Percentiles rank a stretch among this genome's conserved stretches.
Evolutionary conservation across 2,329 filamentous ascomycete genomes (phyloP).

Genomic region (Coniella lustricola): DNA sequence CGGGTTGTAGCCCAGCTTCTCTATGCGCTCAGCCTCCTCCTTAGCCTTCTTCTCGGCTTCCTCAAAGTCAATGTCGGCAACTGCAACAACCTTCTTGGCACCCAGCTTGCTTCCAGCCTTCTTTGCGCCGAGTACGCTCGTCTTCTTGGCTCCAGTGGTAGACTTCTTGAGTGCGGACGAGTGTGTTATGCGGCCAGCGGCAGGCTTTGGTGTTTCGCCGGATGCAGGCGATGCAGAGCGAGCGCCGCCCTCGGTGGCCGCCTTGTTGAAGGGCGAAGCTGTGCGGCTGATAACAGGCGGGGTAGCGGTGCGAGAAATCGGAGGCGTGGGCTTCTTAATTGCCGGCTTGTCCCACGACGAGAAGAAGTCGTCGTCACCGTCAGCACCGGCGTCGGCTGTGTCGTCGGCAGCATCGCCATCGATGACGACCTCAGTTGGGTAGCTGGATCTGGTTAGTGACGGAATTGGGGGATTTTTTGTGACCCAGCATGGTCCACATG

Average conservation of each 20-base stretch:
- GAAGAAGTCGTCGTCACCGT: slow-evolving; percentile 90
- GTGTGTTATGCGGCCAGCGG: slow-evolving; percentile 66
- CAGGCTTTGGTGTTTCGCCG: slow-evolving; percentile 40
- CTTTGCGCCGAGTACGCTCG: slow-evolving; percentile 79
- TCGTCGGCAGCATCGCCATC: slow-evolving; percentile 63
- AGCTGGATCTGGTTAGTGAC: slow-evolving; percentile 43
- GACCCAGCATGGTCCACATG: not conserved
- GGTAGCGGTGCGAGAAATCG: slow-evolving; percentile 81
- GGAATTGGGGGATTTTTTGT: not conserved
- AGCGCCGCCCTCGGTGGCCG: slow-evolving; percentile 55
- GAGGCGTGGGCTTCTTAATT: slow-evolving; percentile 93
- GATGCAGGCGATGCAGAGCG: slow-evolving; percentile 74
- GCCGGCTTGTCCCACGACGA: slow-evolving; percentile 98
- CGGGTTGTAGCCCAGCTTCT: slow-evolving; percentile 90
- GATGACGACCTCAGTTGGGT: slow-evolving; percentile 78
- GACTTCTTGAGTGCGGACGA: slow-evolving; percentile 80
- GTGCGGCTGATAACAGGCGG: slow-evolving; percentile 75
- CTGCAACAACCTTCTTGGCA: slow-evolving; percentile 74
- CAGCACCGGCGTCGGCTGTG: slow-evolving; percentile 69
- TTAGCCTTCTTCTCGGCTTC: slow-evolving; percentile 95
- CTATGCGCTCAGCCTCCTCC: slow-evolving; percentile 93
- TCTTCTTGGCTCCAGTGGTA: slow-evolving; percentile 63
- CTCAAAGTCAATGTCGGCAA: slow-evolving; percentile 85
- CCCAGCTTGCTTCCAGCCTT: slow-evolving; percentile 76
- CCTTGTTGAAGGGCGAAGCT: slow-evolving; percentile 82